These are phyloP conservation scores for Epithele typhae DNA, from an alignment of 768 basidiomycete genomes.

Conservation along the genomic window DNA sequence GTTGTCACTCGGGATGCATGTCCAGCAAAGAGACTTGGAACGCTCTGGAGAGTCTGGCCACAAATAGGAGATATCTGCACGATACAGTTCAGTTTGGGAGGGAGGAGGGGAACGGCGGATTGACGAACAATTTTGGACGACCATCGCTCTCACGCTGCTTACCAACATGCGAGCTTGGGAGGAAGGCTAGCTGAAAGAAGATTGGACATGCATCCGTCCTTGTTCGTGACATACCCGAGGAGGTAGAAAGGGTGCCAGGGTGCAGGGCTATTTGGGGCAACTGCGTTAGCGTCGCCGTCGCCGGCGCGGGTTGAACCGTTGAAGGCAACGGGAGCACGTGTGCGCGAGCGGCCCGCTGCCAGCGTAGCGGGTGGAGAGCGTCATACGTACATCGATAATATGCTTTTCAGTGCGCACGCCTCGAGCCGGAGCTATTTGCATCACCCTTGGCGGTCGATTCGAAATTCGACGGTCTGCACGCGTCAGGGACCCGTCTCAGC, in stretches of 20 bases:
- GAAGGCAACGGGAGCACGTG: not conserved
- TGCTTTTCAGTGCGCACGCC: too few species aligned
- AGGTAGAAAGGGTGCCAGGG: not conserved
- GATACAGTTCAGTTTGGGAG: too few species aligned
- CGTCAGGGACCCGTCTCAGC: not conserved
- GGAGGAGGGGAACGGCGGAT: conserved; percentile 1
- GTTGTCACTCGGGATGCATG: too few species aligned
- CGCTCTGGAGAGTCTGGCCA: too few species aligned
- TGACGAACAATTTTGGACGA: conserved; percentile 3
- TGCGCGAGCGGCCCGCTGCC: not conserved
- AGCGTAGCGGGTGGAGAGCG: too few species aligned
- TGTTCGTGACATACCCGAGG: not conserved
- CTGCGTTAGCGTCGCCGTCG: not conserved
- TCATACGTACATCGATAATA: too few species aligned
- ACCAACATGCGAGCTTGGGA: conserved; percentile 7
- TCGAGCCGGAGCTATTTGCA: not conserved
- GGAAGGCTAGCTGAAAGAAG: not conserved
- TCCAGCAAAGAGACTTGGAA: too few species aligned
- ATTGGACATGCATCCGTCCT: too few species aligned
- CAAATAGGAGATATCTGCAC: too few species aligned
- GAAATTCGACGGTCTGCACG: too few species aligned
- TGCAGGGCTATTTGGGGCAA: not conserved
- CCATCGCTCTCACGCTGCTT: conserved; percentile 9
- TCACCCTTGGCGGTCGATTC: not conserved
- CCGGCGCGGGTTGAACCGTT: not conserved